These are phyloP conservation scores for Boletus rex-veris DNA, from an alignment of 768 basidiomycete genomes.

Conservation along the genomic window DNA sequence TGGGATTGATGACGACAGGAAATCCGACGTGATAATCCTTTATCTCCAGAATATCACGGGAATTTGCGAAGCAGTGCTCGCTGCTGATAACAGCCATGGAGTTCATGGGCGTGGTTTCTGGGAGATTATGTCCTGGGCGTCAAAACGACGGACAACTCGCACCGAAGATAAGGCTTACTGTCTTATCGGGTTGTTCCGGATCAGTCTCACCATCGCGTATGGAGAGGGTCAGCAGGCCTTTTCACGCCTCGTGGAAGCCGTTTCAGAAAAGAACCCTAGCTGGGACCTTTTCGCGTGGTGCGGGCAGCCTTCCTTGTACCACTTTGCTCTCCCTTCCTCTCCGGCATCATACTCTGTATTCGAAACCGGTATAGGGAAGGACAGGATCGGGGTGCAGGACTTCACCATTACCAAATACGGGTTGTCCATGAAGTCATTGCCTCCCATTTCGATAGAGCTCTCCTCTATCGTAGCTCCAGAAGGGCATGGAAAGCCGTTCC, in stretches of 20 bases:
- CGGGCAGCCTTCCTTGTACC: constrained; percentile 7
- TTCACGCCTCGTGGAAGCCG: constrained; percentile 9
- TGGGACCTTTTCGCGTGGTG: constrained; percentile 17
- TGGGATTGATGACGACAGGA: not conserved
- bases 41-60: not conserved
- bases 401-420: constrained; percentile 1
- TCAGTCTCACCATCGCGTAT: constrained; percentile 19
- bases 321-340: constrained; percentile 11
- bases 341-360: constrained; percentile 12
- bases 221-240: constrained; percentile 23
- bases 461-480: not conserved
- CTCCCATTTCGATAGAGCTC: constrained; percentile 1
- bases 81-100: not conserved
- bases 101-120: not conserved
- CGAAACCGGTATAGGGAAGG: not conserved
- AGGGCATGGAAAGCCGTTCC: not conserved
- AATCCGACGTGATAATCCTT: not conserved
- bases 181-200: constrained; percentile 16
- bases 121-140: constrained; percentile 21
- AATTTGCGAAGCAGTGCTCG: not conserved
- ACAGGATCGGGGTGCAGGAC: not conserved
- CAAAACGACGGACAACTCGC: constrained; percentile 19
- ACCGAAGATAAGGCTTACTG: constrained; percentile 24
- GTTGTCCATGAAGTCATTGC: constrained; percentile 1
- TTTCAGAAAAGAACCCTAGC: not conserved